Conservation (phyloP, 192 early-diverging fungal species). For the Linnemannia schmuckeri region DNA sequence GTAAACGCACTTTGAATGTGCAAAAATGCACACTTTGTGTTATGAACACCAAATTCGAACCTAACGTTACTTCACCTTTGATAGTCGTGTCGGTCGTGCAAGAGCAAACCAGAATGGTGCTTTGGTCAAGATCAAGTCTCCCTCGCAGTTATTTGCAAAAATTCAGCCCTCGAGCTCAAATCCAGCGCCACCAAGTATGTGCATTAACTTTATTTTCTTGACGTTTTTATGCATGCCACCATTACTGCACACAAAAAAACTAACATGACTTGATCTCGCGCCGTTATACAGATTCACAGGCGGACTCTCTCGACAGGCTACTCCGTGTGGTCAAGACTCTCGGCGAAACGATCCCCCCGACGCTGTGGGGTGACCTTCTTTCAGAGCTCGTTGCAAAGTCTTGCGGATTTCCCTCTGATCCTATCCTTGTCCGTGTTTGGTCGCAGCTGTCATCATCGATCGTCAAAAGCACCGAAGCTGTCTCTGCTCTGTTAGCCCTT, state of each 20-base stretch:
- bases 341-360: constrained; percentile 5
- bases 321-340: constrained; percentile 13
- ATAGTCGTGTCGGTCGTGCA: neutral
- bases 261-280: neutral
- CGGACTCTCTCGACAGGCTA: neutral
- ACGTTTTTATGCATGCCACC: neutral
- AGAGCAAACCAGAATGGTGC: neutral
- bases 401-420: constrained; percentile 11
- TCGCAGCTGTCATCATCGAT: constrained; percentile 15
- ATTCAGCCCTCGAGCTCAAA: neutral
- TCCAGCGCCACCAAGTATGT: neutral
- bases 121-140: constrained; percentile 8
- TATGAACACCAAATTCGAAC: no score
- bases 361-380: constrained; percentile 10
- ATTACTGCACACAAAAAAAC: neutral
- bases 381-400: constrained; percentile 8
- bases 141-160: constrained; percentile 16
- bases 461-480: constrained; percentile 8
- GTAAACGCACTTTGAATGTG: no score
- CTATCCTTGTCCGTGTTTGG: constrained; percentile 20
- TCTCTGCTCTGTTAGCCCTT: neutral
- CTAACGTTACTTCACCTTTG: neutral
- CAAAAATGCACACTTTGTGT: no score
- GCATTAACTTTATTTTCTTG: neutral
- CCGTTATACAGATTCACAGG: neutral